These are phyloP conservation scores for Musa troglodytarum DNA, from an alignment of 176 grass and related monocot species.

Conservation along the genomic window DNA sequence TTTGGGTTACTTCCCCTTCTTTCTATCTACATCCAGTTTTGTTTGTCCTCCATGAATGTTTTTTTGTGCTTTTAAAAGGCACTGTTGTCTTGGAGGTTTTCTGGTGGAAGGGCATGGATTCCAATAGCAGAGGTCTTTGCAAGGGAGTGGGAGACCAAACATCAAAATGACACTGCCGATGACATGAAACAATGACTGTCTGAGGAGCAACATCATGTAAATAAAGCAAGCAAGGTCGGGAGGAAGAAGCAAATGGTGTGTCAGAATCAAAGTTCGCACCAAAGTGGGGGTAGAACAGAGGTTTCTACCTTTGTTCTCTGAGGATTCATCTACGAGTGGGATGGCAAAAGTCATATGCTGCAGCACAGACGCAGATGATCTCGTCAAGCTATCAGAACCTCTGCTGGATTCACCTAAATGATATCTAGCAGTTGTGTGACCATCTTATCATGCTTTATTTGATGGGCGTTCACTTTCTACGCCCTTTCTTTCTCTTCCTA, in stretches of 20 bases:
- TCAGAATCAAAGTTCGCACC: constrained; percentile 24
- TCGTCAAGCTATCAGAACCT: background rate
- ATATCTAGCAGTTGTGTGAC: background rate
- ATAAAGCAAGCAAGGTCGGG: too few relatives aligned
- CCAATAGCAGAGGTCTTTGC: background rate
- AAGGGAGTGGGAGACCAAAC: background rate
- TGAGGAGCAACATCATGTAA: too few relatives aligned
- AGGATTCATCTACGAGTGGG: background rate
- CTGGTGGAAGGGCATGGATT: background rate
- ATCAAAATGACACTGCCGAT: too few relatives aligned
- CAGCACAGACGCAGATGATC: background rate
- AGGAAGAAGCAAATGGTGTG: background rate
- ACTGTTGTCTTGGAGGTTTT: background rate
- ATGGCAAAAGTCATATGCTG: background rate
- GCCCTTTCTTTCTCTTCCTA: background rate
- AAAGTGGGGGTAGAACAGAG: constrained; percentile 8
- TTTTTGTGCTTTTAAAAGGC: background rate
- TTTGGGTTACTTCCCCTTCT: background rate
- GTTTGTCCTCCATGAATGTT: background rate
- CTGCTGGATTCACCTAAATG: constrained; percentile 2
- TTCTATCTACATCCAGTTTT: too few relatives aligned
- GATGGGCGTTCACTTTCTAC: background rate
- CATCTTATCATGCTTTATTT: background rate
- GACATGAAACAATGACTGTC: too few relatives aligned
- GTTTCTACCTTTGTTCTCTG: background rate